A percentile compares a stretch with the other conserved stretches of the same genome.
phyloP scores from a whole-genome alignment of 2,329 filamentous ascomycete genomes.

The Claviceps cyperi region DNA sequence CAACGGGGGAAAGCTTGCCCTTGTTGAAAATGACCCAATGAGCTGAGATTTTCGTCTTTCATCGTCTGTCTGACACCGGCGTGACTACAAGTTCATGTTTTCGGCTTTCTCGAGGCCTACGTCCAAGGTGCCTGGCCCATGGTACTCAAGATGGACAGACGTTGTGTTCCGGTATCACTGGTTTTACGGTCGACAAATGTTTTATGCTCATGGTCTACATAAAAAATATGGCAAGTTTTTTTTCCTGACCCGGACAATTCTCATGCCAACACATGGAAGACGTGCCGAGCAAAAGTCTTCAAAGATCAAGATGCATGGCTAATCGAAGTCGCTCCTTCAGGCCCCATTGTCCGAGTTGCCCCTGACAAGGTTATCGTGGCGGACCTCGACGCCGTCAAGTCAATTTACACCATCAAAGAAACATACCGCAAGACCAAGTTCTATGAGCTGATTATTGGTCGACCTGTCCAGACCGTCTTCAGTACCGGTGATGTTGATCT shows the following conservation, averaged over 20 bases:
- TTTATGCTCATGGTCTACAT: slow-evolving; percentile 13
- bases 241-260: too few species aligned
- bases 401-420: slow-evolving; percentile 19
- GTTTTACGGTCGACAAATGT: slow-evolving; percentile 6
- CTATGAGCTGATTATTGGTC: slow-evolving; percentile 11
- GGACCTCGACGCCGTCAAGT: slow-evolving; percentile 10
- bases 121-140: slow-evolving; percentile 12
- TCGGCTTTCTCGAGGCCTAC: slow-evolving; percentile 2
- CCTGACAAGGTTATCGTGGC: slow-evolving; percentile 12
- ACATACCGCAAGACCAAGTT: slow-evolving; percentile 13
- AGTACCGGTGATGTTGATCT: slow-evolving; percentile 22
- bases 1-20: too few species aligned
- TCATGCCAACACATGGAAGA: too few species aligned
- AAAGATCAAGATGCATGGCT: not conserved
- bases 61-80: not conserved
- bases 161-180: slow-evolving; percentile 8
- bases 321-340: slow-evolving; percentile 1
- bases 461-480: slow-evolving; percentile 18
- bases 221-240: slow-evolving; percentile 10
- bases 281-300: too few species aligned
- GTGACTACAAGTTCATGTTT: not conserved
- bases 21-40: not conserved
- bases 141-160: slow-evolving; percentile 12
- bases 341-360: slow-evolving; percentile 13
- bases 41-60: not conserved